Base-by-base conservation (phyloP, 1,284 basidiomycete genomes). In the Sporisorium sorghi region DNA sequence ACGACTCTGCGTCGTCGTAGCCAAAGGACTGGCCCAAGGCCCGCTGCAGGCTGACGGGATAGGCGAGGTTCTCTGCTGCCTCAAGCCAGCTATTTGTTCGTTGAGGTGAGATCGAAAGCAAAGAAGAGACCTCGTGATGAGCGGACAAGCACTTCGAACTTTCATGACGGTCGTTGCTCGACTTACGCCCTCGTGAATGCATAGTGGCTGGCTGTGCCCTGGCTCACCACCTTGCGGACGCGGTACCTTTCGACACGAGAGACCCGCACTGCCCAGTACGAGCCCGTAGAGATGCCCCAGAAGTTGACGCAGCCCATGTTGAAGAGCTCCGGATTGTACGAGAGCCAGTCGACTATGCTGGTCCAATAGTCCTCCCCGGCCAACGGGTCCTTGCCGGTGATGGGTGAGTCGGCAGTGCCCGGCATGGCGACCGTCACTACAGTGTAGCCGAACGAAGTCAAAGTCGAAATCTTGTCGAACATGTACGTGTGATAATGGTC, bases 201-300 rank as follows among this genome's bases (percentile, higher is more conserved):
- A 50, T 71, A 75, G 51, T 75, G 73, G 42, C 67, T 70, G 1
- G 67, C 66, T 2, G 73, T 68, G 4, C 73, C 69, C 39, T 76
- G 73, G 52, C 64, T 68, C 12, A 76, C 47, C 7, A 61, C 73
- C 14, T 51, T 32, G 26, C 43, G 37, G 2, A 76, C 28, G 19
- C 73, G 44, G 19, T 39, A 21, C 17, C 37, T 47, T 42, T 68
- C 69, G 19, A 49, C 53, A 2, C 68, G 59, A 11, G 73, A 72
- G 33, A 49, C 59, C 3, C 58, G 58, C 44, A 76, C 24, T 2
- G 69, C 60, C 63, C 61, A 76, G 53, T 76, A 76, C 2, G 64
- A 68, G 30, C 73, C 73, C 7, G 61, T 61, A 15, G 68, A 72
- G 24, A 67, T 52, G 39, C 73, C 73, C 73, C 73, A 76, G 24